These are phyloP conservation scores for Sorghum bicolor DNA, from an alignment of 176 grass and related monocot species.

Conservation along the genomic window Sorghum_bicolor_NCBIv3 NC_012872.2:5395501-5396000, in stretches of 20 bases:
- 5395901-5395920: constrained; percentile 33
- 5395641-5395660: constrained; percentile 19
- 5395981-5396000: constrained; percentile 1
- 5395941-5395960: constrained; percentile 32
- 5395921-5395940: constrained; percentile 16
- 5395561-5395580: constrained; percentile 37
- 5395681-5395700: not conserved
- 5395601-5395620: constrained; percentile 14
- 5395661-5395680: constrained; percentile 33
- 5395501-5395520: constrained; percentile 89
- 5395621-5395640: constrained; percentile 15
- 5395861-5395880: not conserved
- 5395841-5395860: not conserved
- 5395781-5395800: constrained; percentile 4
- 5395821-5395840: constrained; percentile 10
- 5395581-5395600: not conserved
- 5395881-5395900: constrained; percentile 34
- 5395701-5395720: not conserved
- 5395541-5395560: constrained; percentile 21
- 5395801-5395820: not conserved
- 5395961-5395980: constrained; percentile 22
- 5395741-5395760: not conserved
- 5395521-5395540: constrained; percentile 56
- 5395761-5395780: not conserved
- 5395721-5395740: not conserved